Evolutionary conservation across 768 basidiomycete genomes (phyloP), one percentile per base, ranked within the genome.

Genomic region (Russula vinacea): DNA sequence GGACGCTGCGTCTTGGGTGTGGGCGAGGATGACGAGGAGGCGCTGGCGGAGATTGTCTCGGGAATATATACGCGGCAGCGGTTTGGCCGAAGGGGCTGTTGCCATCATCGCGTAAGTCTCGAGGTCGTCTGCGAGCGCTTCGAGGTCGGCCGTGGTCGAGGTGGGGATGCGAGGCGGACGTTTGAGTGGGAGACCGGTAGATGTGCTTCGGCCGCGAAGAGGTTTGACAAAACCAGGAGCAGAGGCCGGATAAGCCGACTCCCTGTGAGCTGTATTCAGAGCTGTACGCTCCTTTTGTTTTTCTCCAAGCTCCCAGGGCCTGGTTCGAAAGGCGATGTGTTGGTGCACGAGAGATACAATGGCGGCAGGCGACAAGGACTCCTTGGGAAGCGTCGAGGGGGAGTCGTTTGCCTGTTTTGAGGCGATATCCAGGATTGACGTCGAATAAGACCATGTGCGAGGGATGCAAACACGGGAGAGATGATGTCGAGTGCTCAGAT

Each of bases 401-500:
- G 40, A 26, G 14, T 26, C 9, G 29, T 49, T 26, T n/a, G 8
- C 4, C 42, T 6, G 10, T 40, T 54, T 37, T 22, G 35, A 13
- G 13, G 32, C 40, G 1, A 40, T 35, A 0, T 37, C n/a, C 10
- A 22, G 11, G 10, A 11, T 13, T 32, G 44, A 24, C n/a, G 65
- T 55, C 9, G 62, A 50, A 9, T 53, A 40, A 5, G n/a, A 47
- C n/a, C 44, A 44, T 44, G 44, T 10, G 67, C 75, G 74, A 68
- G 29, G 5, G 29, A 29, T 29, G 29, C 29, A 29, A 5, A 5
- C 29, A 35, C 35, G 35, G 35, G 35, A 7, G 35, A 73, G 75
- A 71, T 72, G 73, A 74, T 77, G 74, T 78, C 74, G 78, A 79
- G 83, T 81, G 83, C 84, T 85, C 83, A 81, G 81, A 83, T 87